Base-by-base conservation (phyloP, 176 grass and related monocot genomes). In the Carex pumila region DNA sequence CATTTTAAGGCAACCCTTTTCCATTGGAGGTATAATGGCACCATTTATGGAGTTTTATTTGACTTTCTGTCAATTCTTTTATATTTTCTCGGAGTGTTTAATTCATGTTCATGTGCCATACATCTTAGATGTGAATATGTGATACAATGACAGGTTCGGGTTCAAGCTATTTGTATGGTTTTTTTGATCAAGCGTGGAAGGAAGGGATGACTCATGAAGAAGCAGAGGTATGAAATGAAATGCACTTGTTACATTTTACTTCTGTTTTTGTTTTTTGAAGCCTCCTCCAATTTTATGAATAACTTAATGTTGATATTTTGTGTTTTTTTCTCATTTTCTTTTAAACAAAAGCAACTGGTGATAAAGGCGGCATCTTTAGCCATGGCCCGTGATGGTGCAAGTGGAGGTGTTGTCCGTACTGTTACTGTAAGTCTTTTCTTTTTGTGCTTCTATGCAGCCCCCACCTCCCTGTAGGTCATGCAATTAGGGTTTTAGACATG, bases 171-270 rank as follows among this genome's bases (percentile, higher is more conserved):
- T 84, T 99, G 19, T 94, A 99, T 89, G 96, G 71, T 3, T 86
- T 99, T 75, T 91, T 99, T 62, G 96, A 99, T 63, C 89, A 99
- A 85, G 97, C 92, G 79, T 99, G 97, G 97, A 99, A 83, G 80
- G 97, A 95, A 58, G 91, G 89, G 1, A 99, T 99, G 97, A 92
- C 84, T 83, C 88, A 92, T 74, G 93, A 99, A 86, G 93, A 99
- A 85, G 97, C 97, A 58, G 93, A 99, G 91, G 97, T 99, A 89
- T 30, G 13, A 62, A 32, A 89, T 30, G 13, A 57, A 32, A 21
- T 50, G 12, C 18, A 36, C 19, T 22, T 71, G 64, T 80, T 66
- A 61, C 5, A 30, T 7, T 78, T 82, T 62, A 12, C 18, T 71
- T 25, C 13, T 1, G 1, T 43, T 70, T 78, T 34, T 6, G 41